Percentiles rank a stretch among this genome's conserved stretches.
These are phyloP conservation scores for Pseudogymnoascus sp. DNA, from an alignment of 2,329 filamentous ascomycete species.

Conservation along the genomic window DNA sequence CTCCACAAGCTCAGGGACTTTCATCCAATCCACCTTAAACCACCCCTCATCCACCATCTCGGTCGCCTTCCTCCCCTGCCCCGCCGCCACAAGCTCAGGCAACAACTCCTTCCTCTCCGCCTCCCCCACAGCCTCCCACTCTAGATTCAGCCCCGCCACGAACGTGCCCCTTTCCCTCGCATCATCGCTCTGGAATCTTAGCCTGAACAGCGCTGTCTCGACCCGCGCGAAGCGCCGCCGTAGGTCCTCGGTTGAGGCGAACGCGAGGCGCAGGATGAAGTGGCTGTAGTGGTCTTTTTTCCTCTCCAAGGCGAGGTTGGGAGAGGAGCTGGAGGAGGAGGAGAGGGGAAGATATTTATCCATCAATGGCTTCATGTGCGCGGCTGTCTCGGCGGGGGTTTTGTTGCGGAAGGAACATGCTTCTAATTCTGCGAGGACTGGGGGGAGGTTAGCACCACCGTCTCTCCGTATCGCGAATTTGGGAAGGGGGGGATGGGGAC, in stretches of 20 bases:
- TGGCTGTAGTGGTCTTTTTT: conserved; percentile 97
- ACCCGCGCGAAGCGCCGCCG: conserved; percentile 76
- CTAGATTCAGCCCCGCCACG: conserved; percentile 64
- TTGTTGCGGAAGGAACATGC: conserved; percentile 93
- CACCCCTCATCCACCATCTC: conserved; percentile 69
- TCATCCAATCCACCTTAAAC: conserved; percentile 96
- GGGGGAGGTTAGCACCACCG: conserved; percentile 31
- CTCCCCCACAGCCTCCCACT: conserved; percentile 75
- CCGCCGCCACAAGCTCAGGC: conserved; percentile 27
- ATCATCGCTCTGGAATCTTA: conserved; percentile 74
- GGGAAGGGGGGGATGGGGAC: conserved; percentile 16
- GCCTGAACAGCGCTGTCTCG: conserved; percentile 80
- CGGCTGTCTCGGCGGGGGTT: conserved; percentile 67
- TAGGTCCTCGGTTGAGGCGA: conserved; percentile 83
- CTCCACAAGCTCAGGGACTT: conserved; percentile 85
- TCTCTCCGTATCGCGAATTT: neutral
- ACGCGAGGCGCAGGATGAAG: conserved; percentile 90
- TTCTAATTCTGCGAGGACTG: conserved; percentile 81
- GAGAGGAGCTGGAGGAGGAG: conserved; percentile 57
- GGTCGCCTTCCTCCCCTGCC: conserved; percentile 30
- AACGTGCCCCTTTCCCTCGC: conserved; percentile 64
- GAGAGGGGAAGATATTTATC: conserved; percentile 79
- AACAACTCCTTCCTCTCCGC: conserved; percentile 55
- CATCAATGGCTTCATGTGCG: conserved; percentile 77
- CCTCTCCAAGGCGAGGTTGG: conserved; percentile 59